Conservation (phyloP, 2,329 filamentous ascomycete species). For the Sphaerostilbella broomeana region DNA sequence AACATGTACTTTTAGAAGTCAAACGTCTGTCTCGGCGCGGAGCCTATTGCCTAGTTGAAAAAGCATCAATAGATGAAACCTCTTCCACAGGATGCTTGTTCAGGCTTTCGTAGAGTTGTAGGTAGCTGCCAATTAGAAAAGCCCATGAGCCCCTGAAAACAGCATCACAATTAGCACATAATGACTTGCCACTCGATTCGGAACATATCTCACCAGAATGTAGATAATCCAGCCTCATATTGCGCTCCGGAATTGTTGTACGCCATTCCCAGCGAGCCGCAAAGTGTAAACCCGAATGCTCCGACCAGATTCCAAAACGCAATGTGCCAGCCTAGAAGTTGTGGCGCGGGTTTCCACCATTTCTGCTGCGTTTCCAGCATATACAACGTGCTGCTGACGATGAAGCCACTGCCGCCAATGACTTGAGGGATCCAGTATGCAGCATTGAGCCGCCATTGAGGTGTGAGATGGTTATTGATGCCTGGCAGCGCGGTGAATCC, state of each 20-base stretch:
- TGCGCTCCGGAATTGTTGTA: constrained; percentile 18
- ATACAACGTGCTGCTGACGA: constrained; percentile 51
- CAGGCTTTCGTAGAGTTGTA: constrained; percentile 17
- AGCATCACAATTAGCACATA: constrained; percentile 45
- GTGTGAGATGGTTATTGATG: constrained; percentile 39
- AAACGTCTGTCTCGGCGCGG: not conserved
- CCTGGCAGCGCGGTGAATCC: constrained; percentile 54
- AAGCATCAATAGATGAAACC: constrained; percentile 3
- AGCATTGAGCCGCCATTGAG: constrained; percentile 43
- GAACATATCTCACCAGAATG: constrained; percentile 24
- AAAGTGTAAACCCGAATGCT: constrained; percentile 55
- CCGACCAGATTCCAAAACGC: constrained; percentile 60
- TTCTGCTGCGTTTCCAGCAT: constrained; percentile 59
- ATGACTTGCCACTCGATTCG: not conserved
- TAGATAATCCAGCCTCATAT: constrained; percentile 14
- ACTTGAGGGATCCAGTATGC: constrained; percentile 56
- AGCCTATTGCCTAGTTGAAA: not conserved
- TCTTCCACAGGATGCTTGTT: constrained; percentile 15
- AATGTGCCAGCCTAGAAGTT: constrained; percentile 59
- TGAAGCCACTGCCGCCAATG: constrained; percentile 55
- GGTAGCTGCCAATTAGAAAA: constrained; percentile 30
- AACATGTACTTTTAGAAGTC: not conserved
- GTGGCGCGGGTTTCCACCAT: constrained; percentile 54
- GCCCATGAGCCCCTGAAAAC: constrained; percentile 43
- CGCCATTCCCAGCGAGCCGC: constrained; percentile 44